phyloP scores from a whole-genome alignment of 2,329 filamentous ascomycete species.

The Aspergillus spinulosporus region DNA sequence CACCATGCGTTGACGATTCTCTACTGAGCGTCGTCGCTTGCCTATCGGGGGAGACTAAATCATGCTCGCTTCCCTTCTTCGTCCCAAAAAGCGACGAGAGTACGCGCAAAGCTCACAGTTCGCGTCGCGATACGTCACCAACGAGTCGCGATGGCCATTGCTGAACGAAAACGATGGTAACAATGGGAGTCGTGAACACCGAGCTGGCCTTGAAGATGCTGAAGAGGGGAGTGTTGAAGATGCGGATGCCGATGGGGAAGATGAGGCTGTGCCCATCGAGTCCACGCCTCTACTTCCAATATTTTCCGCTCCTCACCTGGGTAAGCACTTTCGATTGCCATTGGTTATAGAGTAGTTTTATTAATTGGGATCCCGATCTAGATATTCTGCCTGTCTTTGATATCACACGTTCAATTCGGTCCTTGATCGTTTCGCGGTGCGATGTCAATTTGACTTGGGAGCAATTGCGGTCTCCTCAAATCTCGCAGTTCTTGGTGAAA shows the following conservation, averaged over 20 bases:
- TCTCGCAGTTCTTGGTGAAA: slow-evolving; percentile 93
- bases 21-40: neutral
- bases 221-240: slow-evolving; percentile 43
- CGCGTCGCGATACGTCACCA: slow-evolving; percentile 29
- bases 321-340: slow-evolving; percentile 47
- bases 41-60: slow-evolving; percentile 1
- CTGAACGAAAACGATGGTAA: slow-evolving; percentile 17
- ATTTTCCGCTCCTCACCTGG: slow-evolving; percentile 76
- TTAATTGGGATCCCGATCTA: slow-evolving; percentile 36
- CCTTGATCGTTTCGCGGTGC: slow-evolving; percentile 78
- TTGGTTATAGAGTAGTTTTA: neutral
- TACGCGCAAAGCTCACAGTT: slow-evolving; percentile 31
- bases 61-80: slow-evolving; percentile 37
- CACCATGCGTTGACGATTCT: slow-evolving; percentile 9
- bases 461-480: slow-evolving; percentile 89
- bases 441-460: slow-evolving; percentile 95
- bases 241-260: slow-evolving; percentile 41
- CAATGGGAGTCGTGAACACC: slow-evolving; percentile 23
- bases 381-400: slow-evolving; percentile 86
- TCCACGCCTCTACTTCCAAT: slow-evolving; percentile 67
- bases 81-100: slow-evolving; percentile 30
- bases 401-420: slow-evolving; percentile 84
- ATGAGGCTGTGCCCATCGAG: slow-evolving; percentile 47
- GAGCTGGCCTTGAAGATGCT: slow-evolving; percentile 32
- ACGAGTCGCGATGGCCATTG: slow-evolving; percentile 26